Base-by-base conservation (phyloP, 73 alveolate species). In the Paramecium pentaurelia region DNA sequence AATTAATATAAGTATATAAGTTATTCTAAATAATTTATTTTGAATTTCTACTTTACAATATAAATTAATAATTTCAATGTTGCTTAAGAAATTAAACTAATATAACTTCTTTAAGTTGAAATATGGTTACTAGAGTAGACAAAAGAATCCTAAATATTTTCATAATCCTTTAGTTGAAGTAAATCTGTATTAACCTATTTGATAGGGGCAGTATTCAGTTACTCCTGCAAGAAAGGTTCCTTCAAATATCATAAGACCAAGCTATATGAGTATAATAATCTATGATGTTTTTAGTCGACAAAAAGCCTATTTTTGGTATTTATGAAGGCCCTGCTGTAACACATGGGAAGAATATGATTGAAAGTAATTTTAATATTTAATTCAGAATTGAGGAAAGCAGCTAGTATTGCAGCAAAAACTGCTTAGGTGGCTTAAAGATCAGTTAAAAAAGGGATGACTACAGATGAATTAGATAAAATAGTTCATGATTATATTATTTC, bases 401-500 rank as follows among this genome's bases (percentile, higher is more conserved):
- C 98, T 12, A 95, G 92, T 85, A 84, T 98, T 42, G 99, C 99
- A 18, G 93, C 99, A 28, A 30, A 86, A 27, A 96, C 99, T 73
- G 88, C 97, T 14, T 88, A 92, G 51, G 92, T 86, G 0, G 99
- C 96, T 2, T 85, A 95, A 42, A 95, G 96, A 58, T 93, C 94
- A 28, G 99, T 96, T 11, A 96, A 59, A 75, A 97, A 84, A 54
- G 99, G 99, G 32, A 95, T 95, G 44, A 96, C 98, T 3, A 95
- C 98, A 1, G 99, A 98, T 59, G 98, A 98, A 32, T 84, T 97
- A 58, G 99, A 98, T 71, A 88, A 94, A 80, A 92, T 95, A 0
- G 98, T 97, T 37, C 99, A 98, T 91, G 96, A 98, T 58, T 92
- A 71, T 45, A 96, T 97, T 8, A 92, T 98, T 90, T 86, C 87